Percentiles rank a stretch among this genome's conserved stretches.
These are phyloP conservation scores for Russula earlei DNA, from an alignment of 768 basidiomycete genomes.

Conservation along the genomic window DNA sequence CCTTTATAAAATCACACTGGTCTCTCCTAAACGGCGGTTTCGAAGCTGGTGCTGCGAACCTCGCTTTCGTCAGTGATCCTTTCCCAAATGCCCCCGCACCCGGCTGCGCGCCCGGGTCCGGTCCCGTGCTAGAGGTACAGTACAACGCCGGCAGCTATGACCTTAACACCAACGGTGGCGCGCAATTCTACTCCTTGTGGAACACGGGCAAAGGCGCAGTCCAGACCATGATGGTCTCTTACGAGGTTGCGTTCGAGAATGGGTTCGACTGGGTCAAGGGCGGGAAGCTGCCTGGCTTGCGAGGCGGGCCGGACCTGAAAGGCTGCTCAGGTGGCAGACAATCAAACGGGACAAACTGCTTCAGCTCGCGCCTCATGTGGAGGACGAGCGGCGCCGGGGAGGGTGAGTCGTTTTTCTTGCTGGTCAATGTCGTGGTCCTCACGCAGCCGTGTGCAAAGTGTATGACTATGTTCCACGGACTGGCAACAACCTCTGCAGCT, in stretches of 20 bases:
- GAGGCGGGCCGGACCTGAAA: slow-evolving; percentile 52
- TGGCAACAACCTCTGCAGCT: slow-evolving; percentile 50
- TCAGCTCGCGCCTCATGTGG: slow-evolving; percentile 74
- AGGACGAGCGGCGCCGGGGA: slow-evolving; percentile 54
- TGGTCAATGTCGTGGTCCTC: slow-evolving; percentile 6
- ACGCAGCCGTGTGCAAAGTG: slow-evolving; percentile 35
- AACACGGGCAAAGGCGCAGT: slow-evolving; percentile 52
- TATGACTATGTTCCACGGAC: slow-evolving; percentile 72
- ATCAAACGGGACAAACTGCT: slow-evolving; percentile 58
- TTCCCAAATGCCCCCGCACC: slow-evolving; percentile 44
- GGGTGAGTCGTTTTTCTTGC: slow-evolving; percentile 36
- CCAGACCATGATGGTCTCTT: slow-evolving; percentile 59
- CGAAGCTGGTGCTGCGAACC: slow-evolving; percentile 44
- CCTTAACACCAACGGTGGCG: slow-evolving; percentile 44
- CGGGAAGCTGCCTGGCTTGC: slow-evolving; percentile 67
- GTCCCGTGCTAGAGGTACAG: slow-evolving; percentile 46
- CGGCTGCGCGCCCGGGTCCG: slow-evolving; percentile 21
- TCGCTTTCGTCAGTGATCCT: slow-evolving; percentile 59
- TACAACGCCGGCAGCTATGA: slow-evolving; percentile 56
- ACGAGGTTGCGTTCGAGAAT: slow-evolving; percentile 63
- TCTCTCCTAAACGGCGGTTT: slow-evolving; percentile 50
- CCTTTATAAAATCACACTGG: slow-evolving; percentile 49
- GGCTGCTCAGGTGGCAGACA: slow-evolving; percentile 65
- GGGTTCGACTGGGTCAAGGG: slow-evolving; percentile 66
- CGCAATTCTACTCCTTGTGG: slow-evolving; percentile 62